These are phyloP conservation scores for Herpetomonas tarakana DNA, from an alignment of 208 protist genomes.

Conservation along the genomic window DNA sequence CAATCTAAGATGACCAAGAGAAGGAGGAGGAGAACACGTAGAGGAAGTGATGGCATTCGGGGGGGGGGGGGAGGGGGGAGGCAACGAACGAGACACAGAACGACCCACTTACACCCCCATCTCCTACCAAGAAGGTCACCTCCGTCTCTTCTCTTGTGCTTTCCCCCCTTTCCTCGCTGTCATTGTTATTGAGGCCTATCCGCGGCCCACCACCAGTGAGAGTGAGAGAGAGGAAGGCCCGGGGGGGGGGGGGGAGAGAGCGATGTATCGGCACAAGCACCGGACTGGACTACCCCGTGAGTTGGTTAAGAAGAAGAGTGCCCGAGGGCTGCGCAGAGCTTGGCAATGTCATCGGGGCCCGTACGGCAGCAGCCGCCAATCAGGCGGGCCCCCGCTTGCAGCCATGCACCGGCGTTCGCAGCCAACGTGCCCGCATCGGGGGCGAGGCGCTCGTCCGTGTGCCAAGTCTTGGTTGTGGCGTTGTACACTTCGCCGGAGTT, in stretches of 20 bases:
- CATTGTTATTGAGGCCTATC: too few species aligned
- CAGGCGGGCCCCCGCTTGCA: constrained; percentile 24
- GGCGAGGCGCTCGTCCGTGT: background rate
- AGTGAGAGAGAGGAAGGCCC: background rate
- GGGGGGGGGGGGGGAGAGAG: background rate
- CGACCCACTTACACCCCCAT: too few species aligned
- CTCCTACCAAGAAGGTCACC: too few species aligned
- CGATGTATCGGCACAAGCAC: background rate
- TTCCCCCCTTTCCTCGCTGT: too few species aligned
- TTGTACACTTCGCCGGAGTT: constrained; percentile 59
- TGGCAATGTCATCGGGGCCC: constrained; percentile 13
- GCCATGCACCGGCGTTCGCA: constrained; percentile 19
- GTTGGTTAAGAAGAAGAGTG: background rate
- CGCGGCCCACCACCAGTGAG: too few species aligned
- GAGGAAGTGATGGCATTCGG: background rate
- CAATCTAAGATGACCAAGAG: background rate
- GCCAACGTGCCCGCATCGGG: constrained; percentile 15
- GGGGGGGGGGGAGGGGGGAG: background rate
- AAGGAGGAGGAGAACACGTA: background rate
- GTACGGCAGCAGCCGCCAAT: constrained; percentile 56
- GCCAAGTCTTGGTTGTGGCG: constrained; percentile 27
- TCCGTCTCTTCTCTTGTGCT: too few species aligned
- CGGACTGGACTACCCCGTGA: background rate
- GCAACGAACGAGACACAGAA: background rate
- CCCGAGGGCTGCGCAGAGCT: background rate